Conservation (phyloP, 2,329 filamentous ascomycete species). For the Fusarium tupiense region DNA sequence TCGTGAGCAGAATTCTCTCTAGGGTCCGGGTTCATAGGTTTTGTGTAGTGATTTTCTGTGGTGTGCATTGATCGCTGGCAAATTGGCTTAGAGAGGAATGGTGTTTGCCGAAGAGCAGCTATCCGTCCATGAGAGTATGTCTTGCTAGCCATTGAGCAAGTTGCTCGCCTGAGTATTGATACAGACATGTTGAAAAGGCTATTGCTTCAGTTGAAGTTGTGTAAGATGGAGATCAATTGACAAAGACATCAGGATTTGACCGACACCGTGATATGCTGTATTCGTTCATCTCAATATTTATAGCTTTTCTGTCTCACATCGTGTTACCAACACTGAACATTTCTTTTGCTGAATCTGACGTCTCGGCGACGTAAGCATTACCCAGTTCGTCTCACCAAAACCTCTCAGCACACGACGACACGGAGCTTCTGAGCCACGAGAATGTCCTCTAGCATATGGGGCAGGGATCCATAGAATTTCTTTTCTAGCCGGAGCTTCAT, state of each 20-base stretch:
- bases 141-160: neutral
- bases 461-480: neutral
- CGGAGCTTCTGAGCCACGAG: neutral
- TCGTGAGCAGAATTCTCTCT: conserved; percentile 30
- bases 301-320: neutral
- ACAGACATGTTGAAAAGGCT: neutral
- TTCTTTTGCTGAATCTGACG: conserved; percentile 6
- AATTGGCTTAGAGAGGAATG: neutral
- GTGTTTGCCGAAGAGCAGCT: neutral
- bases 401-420: neutral
- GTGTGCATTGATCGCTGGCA: neutral
- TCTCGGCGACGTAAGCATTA: conserved; percentile 21
- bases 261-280: neutral
- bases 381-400: neutral
- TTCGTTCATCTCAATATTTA: neutral
- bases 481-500: neutral
- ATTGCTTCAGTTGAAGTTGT: neutral
- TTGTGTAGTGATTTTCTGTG: neutral
- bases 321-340: neutral
- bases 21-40: conserved; percentile 40
- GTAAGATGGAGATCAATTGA: neutral
- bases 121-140: neutral
- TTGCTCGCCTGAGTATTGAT: conserved; percentile 3
- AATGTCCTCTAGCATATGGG: neutral
- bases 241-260: neutral